Base-by-base conservation (phyloP, 2,329 filamentous ascomycete genomes). In the Penicillium psychrosexuale region DNA sequence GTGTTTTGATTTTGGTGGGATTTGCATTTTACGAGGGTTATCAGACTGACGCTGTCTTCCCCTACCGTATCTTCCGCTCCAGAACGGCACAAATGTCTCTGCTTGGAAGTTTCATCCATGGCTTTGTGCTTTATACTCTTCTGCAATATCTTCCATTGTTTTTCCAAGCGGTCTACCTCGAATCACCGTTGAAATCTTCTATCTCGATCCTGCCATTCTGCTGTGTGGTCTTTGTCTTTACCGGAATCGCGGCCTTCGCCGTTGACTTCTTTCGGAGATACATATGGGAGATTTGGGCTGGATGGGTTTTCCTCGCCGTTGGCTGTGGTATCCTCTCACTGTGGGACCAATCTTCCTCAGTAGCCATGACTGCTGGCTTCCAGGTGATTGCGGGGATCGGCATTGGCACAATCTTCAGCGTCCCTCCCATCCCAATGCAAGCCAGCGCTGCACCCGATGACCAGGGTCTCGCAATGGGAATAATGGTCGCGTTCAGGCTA, bases 21-120 rank as follows among this genome's bases (percentile, higher is more conserved):
- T 84, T 84, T 64, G 72, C 76, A 8, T 67, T 80, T 22, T 86
- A 81, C 62, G 83, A 87, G 66, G 71, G 74, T 15, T 74, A 71
- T 40, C 65, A 81, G 0, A 55, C 65, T 2, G 76, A 83, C 47
- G 82, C 82, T 0, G 72, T 78, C 15, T 72, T 79, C n/a, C 71
- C 71, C 15, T 66, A 72, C 28, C 69, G 63, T 7, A 70, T 77
- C 22, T 78, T 78, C 61, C 60, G 64, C 34, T 77, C 75, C 51
- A 73, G 77, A 30, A 70, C 70, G 6, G 57, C 62, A 51, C 80
- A 78, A 4, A 72, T 81, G 19, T 77, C 74, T 39, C 84, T 77
- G 58, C 61, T 79, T 36, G 76, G 78, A 43, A 82, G 82, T 0
- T 62, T 84, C 17, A 69, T 86, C 33, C 83, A 86, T 65, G 83